Base-by-base conservation (phyloP, 495 filamentous ascomycete genomes). In the Trichoderma virens region DNA sequence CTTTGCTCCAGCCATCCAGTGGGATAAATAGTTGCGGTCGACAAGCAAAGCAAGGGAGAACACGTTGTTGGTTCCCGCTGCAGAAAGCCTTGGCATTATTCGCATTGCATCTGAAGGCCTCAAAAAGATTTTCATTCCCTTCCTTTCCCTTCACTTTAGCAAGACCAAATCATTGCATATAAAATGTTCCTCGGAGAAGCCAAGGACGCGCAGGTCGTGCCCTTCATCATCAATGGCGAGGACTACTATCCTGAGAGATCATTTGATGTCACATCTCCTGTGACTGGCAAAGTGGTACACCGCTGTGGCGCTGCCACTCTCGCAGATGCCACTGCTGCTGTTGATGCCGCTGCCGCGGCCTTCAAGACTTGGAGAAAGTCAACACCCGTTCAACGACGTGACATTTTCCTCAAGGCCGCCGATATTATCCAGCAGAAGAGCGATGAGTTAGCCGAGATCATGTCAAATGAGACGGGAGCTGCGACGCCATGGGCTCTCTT, bases 181-280 rank as follows among this genome's bases (percentile, higher is more conserved):
- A 13, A 56, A 9, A n/a, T 14, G 51, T 27, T 56, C 31, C 59
- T 35, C 6, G 34, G 34, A 35, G 59, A 61, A 3, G 31, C 59
- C 31, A 35, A 61, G 7, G 8, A 14, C 9, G 25, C 59, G 16
- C 74, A 75, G 67, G 73, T 72, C 1, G 75, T 90, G 25, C 91
- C 91, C 43, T 86, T 94, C 68, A 80, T 88, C 62, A 89, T 93
- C 76, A 85, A 87, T 67, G 88, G 88, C 74, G 79, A 88, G 71
- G 86, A 90, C 63, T 74, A 85, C 62, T 76, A 78, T 59, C 83
- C 84, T 28, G 69, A 81, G 11, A 79, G 78, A 60, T 86, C 82
- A 20, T 93, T 90, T 76, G 79, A 85, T 51, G 85, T 96, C 60
- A 74, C 75, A 62, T 86, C 80, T 60, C 92, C 92, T 7, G 75